A percentile compares a stretch with the other conserved stretches of the same genome.
Evolutionary conservation across 306 rosid genomes (phyloP).

Genomic region (Vigna trinervia): DNA sequence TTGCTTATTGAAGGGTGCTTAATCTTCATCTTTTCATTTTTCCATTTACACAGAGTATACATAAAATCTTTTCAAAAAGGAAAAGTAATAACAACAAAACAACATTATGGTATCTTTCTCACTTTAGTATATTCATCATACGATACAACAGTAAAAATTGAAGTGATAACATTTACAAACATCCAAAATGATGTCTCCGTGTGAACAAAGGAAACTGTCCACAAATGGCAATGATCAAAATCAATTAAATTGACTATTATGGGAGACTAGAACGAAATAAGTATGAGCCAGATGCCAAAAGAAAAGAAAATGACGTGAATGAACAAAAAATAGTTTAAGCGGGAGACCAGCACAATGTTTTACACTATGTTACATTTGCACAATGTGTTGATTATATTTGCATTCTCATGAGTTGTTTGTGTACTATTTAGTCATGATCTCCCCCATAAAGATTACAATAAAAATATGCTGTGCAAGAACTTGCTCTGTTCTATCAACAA

Average conservation of each 20-base stretch:
- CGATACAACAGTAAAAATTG: background rate
- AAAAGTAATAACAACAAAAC: background rate
- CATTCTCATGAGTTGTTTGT: conserved; percentile 11
- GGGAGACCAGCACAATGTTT: background rate
- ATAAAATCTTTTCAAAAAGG: background rate
- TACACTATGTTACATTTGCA: conserved; percentile 23
- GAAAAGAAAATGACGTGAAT: background rate
- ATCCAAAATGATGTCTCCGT: background rate
- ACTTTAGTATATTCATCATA: background rate
- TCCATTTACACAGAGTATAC: background rate
- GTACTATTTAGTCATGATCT: background rate
- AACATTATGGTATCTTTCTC: background rate
- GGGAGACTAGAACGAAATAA: background rate
- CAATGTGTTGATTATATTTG: conserved; percentile 26
- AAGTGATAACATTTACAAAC: background rate
- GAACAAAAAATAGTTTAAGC: background rate
- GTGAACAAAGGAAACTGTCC: background rate
- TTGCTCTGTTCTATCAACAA: conserved; percentile 26
- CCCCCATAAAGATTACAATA: conserved; percentile 26
- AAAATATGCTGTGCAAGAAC: conserved; percentile 33
- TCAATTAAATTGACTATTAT: background rate
- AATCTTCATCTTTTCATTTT: background rate
- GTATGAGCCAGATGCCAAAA: background rate
- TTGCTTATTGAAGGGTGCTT: background rate
- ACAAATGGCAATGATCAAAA: conserved; percentile 10